Base-by-base conservation (phyloP, 768 basidiomycete genomes). In the Suillus placidus region DNA sequence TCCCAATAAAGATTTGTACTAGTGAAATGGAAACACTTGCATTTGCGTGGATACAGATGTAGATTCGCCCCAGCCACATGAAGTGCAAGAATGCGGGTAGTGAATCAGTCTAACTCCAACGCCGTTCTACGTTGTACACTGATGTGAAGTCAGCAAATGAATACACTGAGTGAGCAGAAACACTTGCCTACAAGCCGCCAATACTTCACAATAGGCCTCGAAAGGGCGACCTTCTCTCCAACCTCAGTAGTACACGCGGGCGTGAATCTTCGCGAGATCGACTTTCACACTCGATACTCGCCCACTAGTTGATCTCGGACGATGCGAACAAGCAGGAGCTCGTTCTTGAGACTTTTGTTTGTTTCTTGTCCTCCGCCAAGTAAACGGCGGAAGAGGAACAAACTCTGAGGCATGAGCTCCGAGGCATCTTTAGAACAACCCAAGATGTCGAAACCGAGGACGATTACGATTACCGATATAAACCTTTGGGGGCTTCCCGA, bases 221-320 rank as follows among this genome's bases (percentile, higher is more conserved):
- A 94, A 49, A 99, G 78, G 4, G 97, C 97, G 42, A 99, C 96
- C 84, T 98, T 98, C 81, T 99, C 97, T 13, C 94, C 95, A 43
- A 97, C 86, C 77, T 97, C 95, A 38, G 95, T 97, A 77, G 26
- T 26, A 26, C 97, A 98, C 12, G 95, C 94, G 0, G n/a, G n/a
- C 97, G 97, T 3, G 90, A 91, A 35, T 95, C 82, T 94, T 95
- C 20, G 95, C 95, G 16, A 97, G 83, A 78, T 97, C 95, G 12
- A 92, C 95, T 79, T 95, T 97, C 74, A 97, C 94, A 73, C 87
- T 91, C 69, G 97, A 79, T 20, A 99, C 95, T 54, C 96, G 91
- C 40, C 96, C 97, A 67, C 97, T 97, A 3, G 95, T 97, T 6
- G 96, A 97, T 2, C 95, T 97, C 32, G 95, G 97, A 23, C 97